Evolutionary conservation across 768 basidiomycete genomes (phyloP).

Genomic region (Daedalea quercina): DNA sequence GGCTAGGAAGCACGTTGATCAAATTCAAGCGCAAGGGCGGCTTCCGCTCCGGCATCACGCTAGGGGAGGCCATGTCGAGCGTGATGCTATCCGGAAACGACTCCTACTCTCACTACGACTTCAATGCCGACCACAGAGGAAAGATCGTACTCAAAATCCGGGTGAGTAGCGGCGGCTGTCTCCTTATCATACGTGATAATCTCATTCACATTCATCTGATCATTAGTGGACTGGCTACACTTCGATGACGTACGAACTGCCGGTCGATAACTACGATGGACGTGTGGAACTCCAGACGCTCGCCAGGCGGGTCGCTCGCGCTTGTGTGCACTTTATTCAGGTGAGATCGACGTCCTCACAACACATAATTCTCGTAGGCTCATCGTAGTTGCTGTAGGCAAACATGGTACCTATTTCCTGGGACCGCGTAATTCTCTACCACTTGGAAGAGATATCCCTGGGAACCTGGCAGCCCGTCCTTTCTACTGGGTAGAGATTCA

Average conservation of each 20-base stretch:
- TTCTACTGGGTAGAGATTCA: conserved; percentile 20
- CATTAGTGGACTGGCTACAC: conserved; percentile 64
- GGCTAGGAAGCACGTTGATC: conserved; percentile 43
- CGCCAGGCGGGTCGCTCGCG: conserved; percentile 60
- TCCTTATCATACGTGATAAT: neutral
- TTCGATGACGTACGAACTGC: conserved; percentile 69
- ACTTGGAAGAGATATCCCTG: conserved; percentile 60
- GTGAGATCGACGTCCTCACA: conserved; percentile 25
- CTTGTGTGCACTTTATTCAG: conserved; percentile 72
- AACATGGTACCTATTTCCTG: conserved; percentile 64
- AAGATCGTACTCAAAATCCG: conserved; percentile 57
- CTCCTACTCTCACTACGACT: conserved; percentile 54
- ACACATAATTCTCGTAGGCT: neutral
- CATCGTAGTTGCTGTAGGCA: conserved; percentile 32
- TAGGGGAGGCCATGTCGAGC: conserved; percentile 64
- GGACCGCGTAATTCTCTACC: conserved; percentile 63
- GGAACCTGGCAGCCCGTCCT: conserved; percentile 72
- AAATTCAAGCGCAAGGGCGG: conserved; percentile 74
- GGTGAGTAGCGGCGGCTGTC: conserved; percentile 33
- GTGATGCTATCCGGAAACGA: conserved; percentile 55
- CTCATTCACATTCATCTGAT: neutral
- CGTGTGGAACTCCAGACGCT: conserved; percentile 61
- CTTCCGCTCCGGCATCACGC: conserved; percentile 55
- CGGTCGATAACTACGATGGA: conserved; percentile 60
- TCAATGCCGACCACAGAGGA: conserved; percentile 55